Conservation (phyloP, 129 eudicot species). For the Pseudognaphalium luteoalbum region DNA sequence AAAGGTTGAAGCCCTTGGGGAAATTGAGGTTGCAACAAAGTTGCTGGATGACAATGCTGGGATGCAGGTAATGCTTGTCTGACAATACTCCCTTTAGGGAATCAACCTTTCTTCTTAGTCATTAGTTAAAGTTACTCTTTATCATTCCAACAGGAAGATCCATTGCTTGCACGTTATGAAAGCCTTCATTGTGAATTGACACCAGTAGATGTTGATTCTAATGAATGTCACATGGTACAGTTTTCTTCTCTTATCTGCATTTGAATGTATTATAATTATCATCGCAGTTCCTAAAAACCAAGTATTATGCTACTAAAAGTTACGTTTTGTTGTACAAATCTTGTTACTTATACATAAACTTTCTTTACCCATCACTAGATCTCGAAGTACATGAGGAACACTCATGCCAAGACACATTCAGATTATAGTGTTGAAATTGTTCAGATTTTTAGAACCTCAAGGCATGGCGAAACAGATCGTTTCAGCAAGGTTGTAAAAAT, state of each 20-base stretch:
- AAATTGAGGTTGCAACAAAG: constrained; percentile 94
- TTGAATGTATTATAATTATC: not conserved
- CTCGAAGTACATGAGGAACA: constrained; percentile 77
- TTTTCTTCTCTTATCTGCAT: constrained; percentile 1
- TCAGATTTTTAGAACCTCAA: constrained; percentile 81
- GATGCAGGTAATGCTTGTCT: constrained; percentile 54
- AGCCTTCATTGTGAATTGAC: constrained; percentile 72
- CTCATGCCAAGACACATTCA: constrained; percentile 91
- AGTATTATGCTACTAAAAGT: not conserved
- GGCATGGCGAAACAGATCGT: constrained; percentile 81
- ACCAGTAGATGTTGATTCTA: constrained; percentile 67
- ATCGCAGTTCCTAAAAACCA: not conserved
- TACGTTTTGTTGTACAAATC: not conserved
- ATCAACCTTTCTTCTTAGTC: not conserved
- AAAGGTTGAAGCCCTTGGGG: constrained; percentile 96
- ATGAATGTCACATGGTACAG: constrained; percentile 72
- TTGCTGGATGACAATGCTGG: constrained; percentile 66
- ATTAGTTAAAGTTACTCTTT: not conserved
- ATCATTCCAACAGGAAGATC: constrained; percentile 58
- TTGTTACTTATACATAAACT: constrained; percentile 1
- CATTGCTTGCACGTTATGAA: constrained; percentile 64
- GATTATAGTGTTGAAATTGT: constrained; percentile 62
- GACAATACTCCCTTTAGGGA: not conserved
- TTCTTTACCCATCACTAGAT: constrained; percentile 43
- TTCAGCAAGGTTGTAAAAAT: constrained; percentile 61